These are phyloP conservation scores for Solanum ossicruentum DNA, from an alignment of 257 asterid genomes.

Conservation along the genomic window DNA sequence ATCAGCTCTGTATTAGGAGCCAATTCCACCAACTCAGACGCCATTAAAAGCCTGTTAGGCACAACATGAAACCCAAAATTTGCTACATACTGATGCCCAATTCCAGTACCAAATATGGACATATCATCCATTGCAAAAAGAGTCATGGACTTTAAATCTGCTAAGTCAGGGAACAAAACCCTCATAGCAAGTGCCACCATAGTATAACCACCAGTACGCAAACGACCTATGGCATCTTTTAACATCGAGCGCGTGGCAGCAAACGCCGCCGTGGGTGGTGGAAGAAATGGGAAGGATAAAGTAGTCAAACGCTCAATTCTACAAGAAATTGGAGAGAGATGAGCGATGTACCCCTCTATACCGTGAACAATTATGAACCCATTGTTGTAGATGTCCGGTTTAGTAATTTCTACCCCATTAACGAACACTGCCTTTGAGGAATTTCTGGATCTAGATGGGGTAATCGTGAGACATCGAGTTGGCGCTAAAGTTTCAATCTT, in stretches of 20 bases:
- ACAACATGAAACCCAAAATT: slow-evolving; percentile 53
- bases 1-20: slow-evolving; percentile 28
- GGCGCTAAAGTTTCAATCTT: slow-evolving; percentile 42
- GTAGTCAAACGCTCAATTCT: slow-evolving; percentile 39
- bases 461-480: slow-evolving; percentile 62
- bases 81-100: slow-evolving; percentile 43
- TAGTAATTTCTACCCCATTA: slow-evolving; percentile 50
- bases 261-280: slow-evolving; percentile 27
- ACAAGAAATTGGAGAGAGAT: slow-evolving; percentile 66
- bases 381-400: slow-evolving; percentile 57
- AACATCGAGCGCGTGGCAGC: slow-evolving; percentile 34
- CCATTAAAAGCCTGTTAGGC: slow-evolving; percentile 43
- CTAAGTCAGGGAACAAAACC: slow-evolving; percentile 34
- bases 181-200: slow-evolving; percentile 47
- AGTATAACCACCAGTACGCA: slow-evolving; percentile 53
- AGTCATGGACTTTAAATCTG: slow-evolving; percentile 40
- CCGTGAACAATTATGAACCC: slow-evolving; percentile 55
- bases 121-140: slow-evolving; percentile 64
- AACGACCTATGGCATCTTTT: slow-evolving; percentile 40
- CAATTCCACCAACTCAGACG: slow-evolving; percentile 31
- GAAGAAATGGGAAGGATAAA: slow-evolving; percentile 27
- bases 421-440: slow-evolving; percentile 26
- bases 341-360: slow-evolving; percentile 49
- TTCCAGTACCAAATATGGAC: slow-evolving; percentile 43
- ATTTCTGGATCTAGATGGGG: slow-evolving; percentile 23